phyloP scores from a whole-genome alignment of 768 basidiomycete genomes.

The Kwoniella botswanensis region DNA sequence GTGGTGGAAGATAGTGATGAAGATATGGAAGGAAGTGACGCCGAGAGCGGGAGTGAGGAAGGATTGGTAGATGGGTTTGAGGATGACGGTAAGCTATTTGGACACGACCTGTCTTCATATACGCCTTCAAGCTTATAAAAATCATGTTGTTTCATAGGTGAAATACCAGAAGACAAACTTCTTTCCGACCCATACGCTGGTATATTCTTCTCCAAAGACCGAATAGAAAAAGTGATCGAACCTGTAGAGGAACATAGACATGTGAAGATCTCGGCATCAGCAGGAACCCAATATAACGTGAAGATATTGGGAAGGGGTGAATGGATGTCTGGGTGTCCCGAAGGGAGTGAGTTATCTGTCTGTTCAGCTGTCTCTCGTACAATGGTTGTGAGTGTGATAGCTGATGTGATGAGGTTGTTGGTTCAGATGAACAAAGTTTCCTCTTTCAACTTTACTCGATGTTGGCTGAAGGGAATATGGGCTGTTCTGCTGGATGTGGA shows the following conservation, averaged over 20 bases:
- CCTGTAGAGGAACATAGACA: slow-evolving; percentile 78
- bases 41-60: slow-evolving; percentile 53
- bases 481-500: slow-evolving; percentile 79
- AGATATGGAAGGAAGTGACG: slow-evolving; percentile 17
- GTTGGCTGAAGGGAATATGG: slow-evolving; percentile 68
- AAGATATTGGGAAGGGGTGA: slow-evolving; percentile 81
- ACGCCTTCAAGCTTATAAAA: background rate
- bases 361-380: background rate
- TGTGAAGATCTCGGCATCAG: slow-evolving; percentile 60
- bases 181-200: slow-evolving; percentile 90
- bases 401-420: background rate
- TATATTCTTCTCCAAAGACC: slow-evolving; percentile 93
- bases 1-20: background rate
- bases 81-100: slow-evolving; percentile 64
- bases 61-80: slow-evolving; percentile 49
- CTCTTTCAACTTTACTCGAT: slow-evolving; percentile 83
- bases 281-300: slow-evolving; percentile 41
- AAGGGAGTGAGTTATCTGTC: slow-evolving; percentile 63
- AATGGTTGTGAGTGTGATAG: background rate
- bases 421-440: slow-evolving; percentile 74
- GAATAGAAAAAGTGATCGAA: slow-evolving; percentile 88
- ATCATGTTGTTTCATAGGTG: background rate
- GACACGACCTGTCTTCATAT: background rate
- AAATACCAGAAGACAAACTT: slow-evolving; percentile 55
- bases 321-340: slow-evolving; percentile 98